Conservation (phyloP, 2,329 filamentous ascomycete species). For the Colletotrichum siamense region DNA sequence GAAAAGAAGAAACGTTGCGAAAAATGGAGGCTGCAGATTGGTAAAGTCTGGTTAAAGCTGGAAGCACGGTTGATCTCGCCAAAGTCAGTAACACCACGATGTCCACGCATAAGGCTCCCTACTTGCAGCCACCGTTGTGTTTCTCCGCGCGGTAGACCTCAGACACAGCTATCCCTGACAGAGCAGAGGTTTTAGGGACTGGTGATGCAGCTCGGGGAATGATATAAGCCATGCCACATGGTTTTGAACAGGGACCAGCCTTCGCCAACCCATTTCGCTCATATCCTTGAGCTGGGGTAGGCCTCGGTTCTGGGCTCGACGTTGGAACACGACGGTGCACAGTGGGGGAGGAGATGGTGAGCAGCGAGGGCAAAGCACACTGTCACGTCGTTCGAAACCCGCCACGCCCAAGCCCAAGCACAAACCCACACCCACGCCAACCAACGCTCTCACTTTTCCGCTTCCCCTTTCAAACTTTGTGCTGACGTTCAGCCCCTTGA, state of each 20-base stretch:
- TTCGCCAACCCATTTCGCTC: neutral
- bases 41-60: neutral
- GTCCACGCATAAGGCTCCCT: neutral
- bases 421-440: slow-evolving; percentile 3
- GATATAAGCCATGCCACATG: slow-evolving; percentile 19
- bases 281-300: slow-evolving; percentile 11
- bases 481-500: slow-evolving; percentile 12
- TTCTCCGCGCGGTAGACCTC: neutral
- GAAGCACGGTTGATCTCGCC: neutral
- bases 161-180: neutral
- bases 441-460: neutral
- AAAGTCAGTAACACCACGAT: neutral
- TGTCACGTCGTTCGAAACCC: slow-evolving; percentile 11
- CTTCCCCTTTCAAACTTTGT: slow-evolving; percentile 5
- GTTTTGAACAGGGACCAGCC: slow-evolving; percentile 14
- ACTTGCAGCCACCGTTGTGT: neutral
- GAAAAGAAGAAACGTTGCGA: neutral
- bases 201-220: neutral
- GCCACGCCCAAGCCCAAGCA: slow-evolving; percentile 1
- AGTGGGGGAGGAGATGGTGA: neutral
- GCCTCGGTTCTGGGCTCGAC: slow-evolving; percentile 7
- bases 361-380: neutral
- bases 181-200: neutral
- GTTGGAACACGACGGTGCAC: neutral
- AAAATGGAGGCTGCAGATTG: neutral